phyloP scores from a whole-genome alignment of 129 eudicot genomes.

The Saussurea involucrata region DNA sequence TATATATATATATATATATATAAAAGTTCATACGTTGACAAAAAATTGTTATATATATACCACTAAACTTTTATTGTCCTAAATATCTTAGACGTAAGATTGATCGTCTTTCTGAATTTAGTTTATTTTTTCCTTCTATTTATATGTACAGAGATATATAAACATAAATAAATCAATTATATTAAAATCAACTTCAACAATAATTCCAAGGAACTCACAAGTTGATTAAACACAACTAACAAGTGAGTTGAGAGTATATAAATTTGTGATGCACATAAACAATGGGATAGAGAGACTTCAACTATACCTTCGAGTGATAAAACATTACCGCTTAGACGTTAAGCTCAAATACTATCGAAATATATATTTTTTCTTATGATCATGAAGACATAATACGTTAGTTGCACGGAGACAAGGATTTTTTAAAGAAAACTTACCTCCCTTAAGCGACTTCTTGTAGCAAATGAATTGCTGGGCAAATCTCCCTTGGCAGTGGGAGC shows the following conservation, averaged over 20 bases:
- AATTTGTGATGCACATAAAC: neutral
- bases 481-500: slow-evolving; percentile 34
- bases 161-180: neutral
- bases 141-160: neutral
- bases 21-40: neutral
- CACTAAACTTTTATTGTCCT: too few species aligned
- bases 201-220: neutral
- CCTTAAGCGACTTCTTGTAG: neutral
- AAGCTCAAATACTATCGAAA: too few species aligned
- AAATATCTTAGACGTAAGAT: neutral
- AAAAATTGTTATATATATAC: neutral
- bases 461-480: slow-evolving; percentile 30
- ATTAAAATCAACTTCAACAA: neutral
- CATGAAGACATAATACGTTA: neutral
- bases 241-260: neutral
- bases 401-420: neutral
- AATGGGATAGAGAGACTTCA: neutral
- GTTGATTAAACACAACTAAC: neutral
- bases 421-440: neutral
- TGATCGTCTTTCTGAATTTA: neutral
- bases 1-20: neutral
- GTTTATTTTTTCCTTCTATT: too few species aligned
- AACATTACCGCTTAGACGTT: neutral
- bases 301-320: neutral
- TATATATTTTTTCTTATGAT: neutral